Percentiles rank a stretch among this genome's conserved stretches.
phyloP scores from a whole-genome alignment of 352 stramenopile genomes.

The Phytopythium mirpurense region DNA sequence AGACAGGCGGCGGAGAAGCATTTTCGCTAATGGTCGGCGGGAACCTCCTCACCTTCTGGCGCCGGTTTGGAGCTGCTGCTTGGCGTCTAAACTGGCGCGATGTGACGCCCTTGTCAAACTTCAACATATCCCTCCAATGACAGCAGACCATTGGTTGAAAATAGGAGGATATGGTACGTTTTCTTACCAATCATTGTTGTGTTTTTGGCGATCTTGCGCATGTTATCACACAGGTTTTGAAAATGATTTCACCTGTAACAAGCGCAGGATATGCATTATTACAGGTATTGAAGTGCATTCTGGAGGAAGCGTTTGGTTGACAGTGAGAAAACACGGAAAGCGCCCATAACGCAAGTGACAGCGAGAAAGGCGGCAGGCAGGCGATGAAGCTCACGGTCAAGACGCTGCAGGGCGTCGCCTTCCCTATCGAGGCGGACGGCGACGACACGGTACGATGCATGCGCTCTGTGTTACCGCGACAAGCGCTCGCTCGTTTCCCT shows the following conservation, averaged over 20 bases:
- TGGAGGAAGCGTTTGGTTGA: too few species aligned
- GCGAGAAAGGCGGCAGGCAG: neutral
- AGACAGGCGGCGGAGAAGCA: slow-evolving; percentile 4
- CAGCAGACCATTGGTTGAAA: neutral
- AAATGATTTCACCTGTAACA: neutral
- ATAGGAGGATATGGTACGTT: neutral
- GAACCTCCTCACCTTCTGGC: neutral
- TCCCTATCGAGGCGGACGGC: slow-evolving; percentile 65
- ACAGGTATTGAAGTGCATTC: slow-evolving; percentile 4
- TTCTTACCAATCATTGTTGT: neutral
- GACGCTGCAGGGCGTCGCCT: slow-evolving; percentile 81
- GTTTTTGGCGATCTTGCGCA: neutral
- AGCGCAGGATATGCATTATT: neutral
- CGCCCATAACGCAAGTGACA: neutral
- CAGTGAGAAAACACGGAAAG: slow-evolving; percentile 1
- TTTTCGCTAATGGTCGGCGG: neutral
- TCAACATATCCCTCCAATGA: neutral
- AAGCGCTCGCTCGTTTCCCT: too few species aligned
- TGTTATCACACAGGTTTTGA: neutral
- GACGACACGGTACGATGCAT: slow-evolving; percentile 50
- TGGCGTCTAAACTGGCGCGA: neutral
- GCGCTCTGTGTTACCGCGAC: too few species aligned
- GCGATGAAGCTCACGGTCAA: slow-evolving; percentile 87
- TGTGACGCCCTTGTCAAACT: neutral
- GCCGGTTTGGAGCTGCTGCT: neutral